Evolutionary conservation across 1,139 yeast species (phyloP).

Genomic region (Sugiyamaella japonica): DNA sequence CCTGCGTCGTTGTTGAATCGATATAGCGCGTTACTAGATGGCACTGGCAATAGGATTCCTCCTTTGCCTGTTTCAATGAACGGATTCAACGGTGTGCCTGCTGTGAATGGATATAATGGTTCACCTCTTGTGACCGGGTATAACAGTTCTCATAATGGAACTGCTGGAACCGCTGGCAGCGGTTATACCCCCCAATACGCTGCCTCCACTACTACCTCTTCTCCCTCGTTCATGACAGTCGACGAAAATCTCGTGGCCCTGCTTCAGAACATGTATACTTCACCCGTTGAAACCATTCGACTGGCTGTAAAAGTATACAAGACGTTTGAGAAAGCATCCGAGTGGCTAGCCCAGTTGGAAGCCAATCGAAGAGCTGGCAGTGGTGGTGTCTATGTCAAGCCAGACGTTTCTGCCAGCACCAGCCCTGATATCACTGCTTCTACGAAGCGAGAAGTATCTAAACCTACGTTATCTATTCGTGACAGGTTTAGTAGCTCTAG

Average conservation of each 20-base stretch:
- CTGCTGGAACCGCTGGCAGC: too few species aligned
- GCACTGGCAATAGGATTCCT: neutral
- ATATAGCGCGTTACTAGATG: conserved; percentile 21
- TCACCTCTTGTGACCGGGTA: too few species aligned
- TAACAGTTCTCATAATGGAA: too few species aligned
- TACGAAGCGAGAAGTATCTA: conserved; percentile 37
- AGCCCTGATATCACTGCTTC: conserved; percentile 18
- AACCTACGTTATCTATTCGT: conserved; percentile 39
- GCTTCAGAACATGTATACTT: conserved; percentile 36
- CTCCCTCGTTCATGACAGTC: neutral
- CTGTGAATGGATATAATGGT: neutral
- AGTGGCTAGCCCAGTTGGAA: conserved; percentile 33
- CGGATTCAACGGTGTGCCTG: neutral
- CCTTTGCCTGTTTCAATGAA: neutral
- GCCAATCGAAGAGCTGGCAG: conserved; percentile 12
- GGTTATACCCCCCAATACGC: neutral
- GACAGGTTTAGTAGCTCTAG: conserved; percentile 37
- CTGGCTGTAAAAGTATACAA: conserved; percentile 39
- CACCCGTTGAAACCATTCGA: conserved; percentile 33
- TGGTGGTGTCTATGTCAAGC: conserved; percentile 15
- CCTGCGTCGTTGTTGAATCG: conserved; percentile 5
- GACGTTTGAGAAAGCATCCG: conserved; percentile 41
- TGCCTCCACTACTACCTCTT: conserved; percentile 15
- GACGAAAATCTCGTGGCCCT: conserved; percentile 24
- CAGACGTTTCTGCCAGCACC: conserved; percentile 11